Conservation (phyloP, 1,284 basidiomycete species). For the Athelia sp. region DNA sequence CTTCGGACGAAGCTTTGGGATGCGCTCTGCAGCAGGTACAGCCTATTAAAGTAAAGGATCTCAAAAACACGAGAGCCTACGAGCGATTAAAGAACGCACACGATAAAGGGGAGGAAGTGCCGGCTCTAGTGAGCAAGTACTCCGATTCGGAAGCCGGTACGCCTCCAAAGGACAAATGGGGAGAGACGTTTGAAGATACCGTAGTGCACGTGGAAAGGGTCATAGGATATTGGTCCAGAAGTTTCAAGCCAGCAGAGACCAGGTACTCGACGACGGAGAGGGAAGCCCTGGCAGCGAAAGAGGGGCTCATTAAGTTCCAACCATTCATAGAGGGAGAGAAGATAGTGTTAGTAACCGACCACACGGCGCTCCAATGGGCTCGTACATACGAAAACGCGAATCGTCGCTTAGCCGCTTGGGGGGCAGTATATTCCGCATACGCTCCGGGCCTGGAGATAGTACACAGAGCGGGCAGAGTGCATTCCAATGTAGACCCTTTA, state of each 20-base stretch:
- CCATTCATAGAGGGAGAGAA: conserved; percentile 13
- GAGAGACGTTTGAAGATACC: conserved; percentile 12
- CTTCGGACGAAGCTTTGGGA: conserved; percentile 21
- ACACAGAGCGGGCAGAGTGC: not conserved
- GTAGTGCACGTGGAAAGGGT: conserved; percentile 14
- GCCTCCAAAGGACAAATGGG: conserved; percentile 9
- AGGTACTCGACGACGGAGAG: conserved; percentile 19
- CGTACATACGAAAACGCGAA: conserved; percentile 12
- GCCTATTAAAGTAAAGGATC: conserved; percentile 14
- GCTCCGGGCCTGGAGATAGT: not conserved
- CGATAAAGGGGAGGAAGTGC: not conserved
- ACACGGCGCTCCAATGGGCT: conserved; percentile 13
- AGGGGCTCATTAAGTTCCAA: conserved; percentile 13
- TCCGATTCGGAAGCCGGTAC: not conserved
- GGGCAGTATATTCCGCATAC: not conserved
- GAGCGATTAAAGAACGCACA: conserved; percentile 11
- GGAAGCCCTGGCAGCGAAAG: conserved; percentile 18
- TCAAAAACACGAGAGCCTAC: conserved; percentile 18
- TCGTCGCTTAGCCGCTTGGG: conserved; percentile 5
- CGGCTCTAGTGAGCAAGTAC: not conserved
- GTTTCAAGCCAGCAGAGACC: conserved; percentile 13
- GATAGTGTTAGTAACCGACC: conserved; percentile 12
- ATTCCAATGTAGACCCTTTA: not conserved
- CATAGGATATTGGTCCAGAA: conserved; percentile 13
- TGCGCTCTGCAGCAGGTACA: conserved; percentile 26